Evolutionary conservation across 2,329 filamentous ascomycete species (phyloP).

Genomic region (Ascochyta clinopodiicola): DNA sequence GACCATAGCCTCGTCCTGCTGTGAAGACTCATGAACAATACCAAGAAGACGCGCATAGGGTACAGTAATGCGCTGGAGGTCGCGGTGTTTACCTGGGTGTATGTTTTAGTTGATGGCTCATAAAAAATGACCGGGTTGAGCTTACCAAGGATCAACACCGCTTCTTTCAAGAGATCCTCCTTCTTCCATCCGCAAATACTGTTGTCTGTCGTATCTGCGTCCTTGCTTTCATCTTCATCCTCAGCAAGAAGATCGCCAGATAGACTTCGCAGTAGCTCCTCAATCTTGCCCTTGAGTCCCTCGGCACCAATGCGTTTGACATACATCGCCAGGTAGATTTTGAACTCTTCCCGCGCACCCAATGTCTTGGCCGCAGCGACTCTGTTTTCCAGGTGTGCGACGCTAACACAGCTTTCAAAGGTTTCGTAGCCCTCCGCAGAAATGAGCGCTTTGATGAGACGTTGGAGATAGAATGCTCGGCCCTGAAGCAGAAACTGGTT

Average conservation of each 20-base stretch:
- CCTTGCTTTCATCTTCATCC: slow-evolving; percentile 64
- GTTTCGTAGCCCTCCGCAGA: slow-evolving; percentile 90
- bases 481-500: slow-evolving; percentile 91
- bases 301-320: slow-evolving; percentile 94
- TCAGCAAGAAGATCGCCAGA: slow-evolving; percentile 71
- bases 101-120: slow-evolving; percentile 44
- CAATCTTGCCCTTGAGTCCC: slow-evolving; percentile 84
- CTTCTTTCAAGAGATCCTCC: slow-evolving; percentile 84
- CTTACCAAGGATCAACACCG: slow-evolving; percentile 87
- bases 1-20: slow-evolving; percentile 43
- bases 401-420: slow-evolving; percentile 88
- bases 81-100: slow-evolving; percentile 83
- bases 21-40: slow-evolving; percentile 39
- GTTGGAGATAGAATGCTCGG: slow-evolving; percentile 86
- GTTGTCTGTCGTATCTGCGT: slow-evolving; percentile 62
- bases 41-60: slow-evolving; percentile 77
- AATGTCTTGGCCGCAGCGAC: slow-evolving; percentile 87
- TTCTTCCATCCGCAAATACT: slow-evolving; percentile 92
- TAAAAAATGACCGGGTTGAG: not conserved
- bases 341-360: slow-evolving; percentile 88
- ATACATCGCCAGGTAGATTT: slow-evolving; percentile 96
- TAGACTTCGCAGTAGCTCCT: slow-evolving; percentile 84
- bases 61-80: slow-evolving; percentile 91
- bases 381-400: slow-evolving; percentile 93
- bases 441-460: slow-evolving; percentile 86